phyloP scores from a whole-genome alignment of 2,329 filamentous ascomycete genomes.

The Exserohilum rostratum region DNA sequence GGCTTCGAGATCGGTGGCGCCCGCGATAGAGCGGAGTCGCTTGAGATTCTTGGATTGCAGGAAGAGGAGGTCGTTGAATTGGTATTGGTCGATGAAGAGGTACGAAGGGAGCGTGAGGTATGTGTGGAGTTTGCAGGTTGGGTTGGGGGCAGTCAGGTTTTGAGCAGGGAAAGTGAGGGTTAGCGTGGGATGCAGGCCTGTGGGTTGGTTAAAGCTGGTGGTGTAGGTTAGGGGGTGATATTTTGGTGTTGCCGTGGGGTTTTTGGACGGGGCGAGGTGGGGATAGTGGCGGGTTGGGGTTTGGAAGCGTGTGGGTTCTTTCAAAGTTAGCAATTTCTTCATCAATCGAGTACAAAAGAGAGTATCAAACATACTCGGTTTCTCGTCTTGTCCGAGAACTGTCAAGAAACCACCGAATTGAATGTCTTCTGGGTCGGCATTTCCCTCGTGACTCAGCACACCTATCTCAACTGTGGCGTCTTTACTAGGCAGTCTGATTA shows the following conservation, averaged over 20 bases:
- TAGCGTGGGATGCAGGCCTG: constrained; percentile 83
- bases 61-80: constrained; percentile 77
- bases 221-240: constrained; percentile 65
- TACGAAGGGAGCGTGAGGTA: constrained; percentile 82
- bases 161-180: constrained; percentile 68
- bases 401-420: constrained; percentile 79
- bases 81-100: constrained; percentile 87
- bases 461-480: constrained; percentile 77
- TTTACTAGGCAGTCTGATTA: constrained; percentile 38
- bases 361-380: constrained; percentile 64
- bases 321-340: not conserved
- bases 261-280: constrained; percentile 36
- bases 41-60: constrained; percentile 79
- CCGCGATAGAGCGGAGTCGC: constrained; percentile 69
- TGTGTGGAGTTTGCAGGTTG: constrained; percentile 71
- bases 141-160: constrained; percentile 55
- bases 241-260: constrained; percentile 29
- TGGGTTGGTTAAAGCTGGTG: constrained; percentile 70
- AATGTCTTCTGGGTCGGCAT: constrained; percentile 73
- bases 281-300: constrained; percentile 83
- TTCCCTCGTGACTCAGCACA: constrained; percentile 70
- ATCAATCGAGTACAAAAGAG: too few species aligned
- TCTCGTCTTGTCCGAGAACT: constrained; percentile 75
- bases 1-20: constrained; percentile 87
- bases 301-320: constrained; percentile 77